Evolutionary conservation across 345 rosid species (phyloP).

Genomic region (Limnanthes douglasii): DNA sequence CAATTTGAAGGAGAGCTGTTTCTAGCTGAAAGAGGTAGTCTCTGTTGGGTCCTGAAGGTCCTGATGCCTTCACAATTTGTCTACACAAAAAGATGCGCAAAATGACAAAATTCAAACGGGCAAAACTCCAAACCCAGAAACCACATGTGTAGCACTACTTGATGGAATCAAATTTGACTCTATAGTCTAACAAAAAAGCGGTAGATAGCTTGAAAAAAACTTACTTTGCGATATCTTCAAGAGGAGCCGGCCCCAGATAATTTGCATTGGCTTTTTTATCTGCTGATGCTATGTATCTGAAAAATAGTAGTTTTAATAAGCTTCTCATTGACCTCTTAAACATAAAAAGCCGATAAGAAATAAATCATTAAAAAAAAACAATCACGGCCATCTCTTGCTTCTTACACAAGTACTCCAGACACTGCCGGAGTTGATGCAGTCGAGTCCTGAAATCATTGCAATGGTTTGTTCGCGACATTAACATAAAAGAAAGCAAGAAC

Average conservation of each 20-base stretch:
- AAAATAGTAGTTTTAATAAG: slow-evolving; percentile 1
- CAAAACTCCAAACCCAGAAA: not conserved
- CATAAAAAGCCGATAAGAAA: not conserved
- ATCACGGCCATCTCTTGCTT: not conserved
- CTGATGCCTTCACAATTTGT: slow-evolving; percentile 58
- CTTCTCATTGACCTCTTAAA: slow-evolving; percentile 1
- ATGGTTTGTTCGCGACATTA: slow-evolving; percentile 7
- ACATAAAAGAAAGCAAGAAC: too few relatives aligned
- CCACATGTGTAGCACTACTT: not conserved
- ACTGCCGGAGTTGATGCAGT: slow-evolving; percentile 50
- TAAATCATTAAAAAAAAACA: too few relatives aligned
- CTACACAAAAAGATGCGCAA: slow-evolving; percentile 12
- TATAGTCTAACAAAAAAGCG: slow-evolving; percentile 1
- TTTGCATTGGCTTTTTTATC: slow-evolving; percentile 58
- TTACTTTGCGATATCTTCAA: slow-evolving; percentile 73
- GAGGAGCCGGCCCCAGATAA: slow-evolving; percentile 73
- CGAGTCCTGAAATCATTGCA: slow-evolving; percentile 37
- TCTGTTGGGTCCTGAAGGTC: slow-evolving; percentile 96
- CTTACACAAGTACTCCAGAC: slow-evolving; percentile 80
- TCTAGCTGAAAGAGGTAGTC: slow-evolving; percentile 75
- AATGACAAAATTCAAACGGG: not conserved
- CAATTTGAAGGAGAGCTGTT: slow-evolving; percentile 44
- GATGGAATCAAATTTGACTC: slow-evolving; percentile 3
- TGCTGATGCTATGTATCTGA: slow-evolving; percentile 68
- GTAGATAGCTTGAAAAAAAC: too few relatives aligned